Evolutionary conservation across 2,329 filamentous ascomycete species (phyloP).

Genomic region (Albifimbria verrucaria): DNA sequence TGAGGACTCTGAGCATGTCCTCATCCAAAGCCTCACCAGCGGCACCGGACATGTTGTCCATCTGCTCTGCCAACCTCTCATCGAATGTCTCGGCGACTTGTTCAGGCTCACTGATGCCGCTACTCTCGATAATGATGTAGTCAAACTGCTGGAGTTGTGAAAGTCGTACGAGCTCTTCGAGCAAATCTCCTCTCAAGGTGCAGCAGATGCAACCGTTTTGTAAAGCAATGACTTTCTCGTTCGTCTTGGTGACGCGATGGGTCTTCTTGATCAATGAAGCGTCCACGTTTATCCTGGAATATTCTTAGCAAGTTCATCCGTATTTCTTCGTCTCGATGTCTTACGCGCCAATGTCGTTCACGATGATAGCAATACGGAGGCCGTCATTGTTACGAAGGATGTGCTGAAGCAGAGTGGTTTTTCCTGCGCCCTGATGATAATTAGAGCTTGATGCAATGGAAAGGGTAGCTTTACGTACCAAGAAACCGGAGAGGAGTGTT

Average conservation of each 20-base stretch:
- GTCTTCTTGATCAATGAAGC: slow-evolving; percentile 56
- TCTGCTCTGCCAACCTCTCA: slow-evolving; percentile 47
- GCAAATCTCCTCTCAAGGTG: slow-evolving; percentile 66
- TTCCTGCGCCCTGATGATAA: slow-evolving; percentile 57
- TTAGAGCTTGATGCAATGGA: neutral
- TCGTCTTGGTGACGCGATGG: slow-evolving; percentile 53
- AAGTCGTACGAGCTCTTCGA: slow-evolving; percentile 65
- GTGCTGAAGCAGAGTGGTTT: slow-evolving; percentile 67
- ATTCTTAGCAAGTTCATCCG: accelerated
- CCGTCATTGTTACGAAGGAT: slow-evolving; percentile 66
- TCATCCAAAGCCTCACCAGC: slow-evolving; percentile 28
- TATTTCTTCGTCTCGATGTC: no score
- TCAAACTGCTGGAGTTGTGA: slow-evolving; percentile 61
- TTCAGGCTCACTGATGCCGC: slow-evolving; percentile 68
- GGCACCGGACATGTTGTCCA: slow-evolving; percentile 29
- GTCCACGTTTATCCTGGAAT: slow-evolving; percentile 58
- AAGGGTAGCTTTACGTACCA: slow-evolving; percentile 22
- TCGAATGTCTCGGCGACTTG: slow-evolving; percentile 74
- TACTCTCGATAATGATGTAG: slow-evolving; percentile 71
- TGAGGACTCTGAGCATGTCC: slow-evolving; percentile 30
- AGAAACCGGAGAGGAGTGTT: slow-evolving; percentile 31
- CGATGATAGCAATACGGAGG: slow-evolving; percentile 66
- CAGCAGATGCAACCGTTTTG: slow-evolving; percentile 78
- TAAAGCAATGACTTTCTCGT: slow-evolving; percentile 64
- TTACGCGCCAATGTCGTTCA: slow-evolving; percentile 67